Conservation (phyloP, 805 yeast genomes). For the Brettanomyces custersianus region DNA sequence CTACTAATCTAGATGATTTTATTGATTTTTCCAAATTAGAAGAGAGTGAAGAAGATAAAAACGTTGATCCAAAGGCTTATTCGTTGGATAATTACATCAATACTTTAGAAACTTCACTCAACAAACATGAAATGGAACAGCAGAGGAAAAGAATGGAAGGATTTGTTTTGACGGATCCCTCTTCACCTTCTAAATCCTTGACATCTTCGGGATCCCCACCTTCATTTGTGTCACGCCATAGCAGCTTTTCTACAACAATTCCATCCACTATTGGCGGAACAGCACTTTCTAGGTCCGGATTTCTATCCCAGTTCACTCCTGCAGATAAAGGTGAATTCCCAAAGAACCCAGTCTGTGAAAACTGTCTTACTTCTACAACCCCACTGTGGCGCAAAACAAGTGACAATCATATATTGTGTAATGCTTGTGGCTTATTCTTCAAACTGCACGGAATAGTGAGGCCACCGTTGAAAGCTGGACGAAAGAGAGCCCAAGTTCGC, state of each 20-base stretch:
- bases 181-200: constrained; percentile 10
- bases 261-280: constrained; percentile 5
- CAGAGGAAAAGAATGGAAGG: neutral
- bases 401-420: constrained; percentile 76
- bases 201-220: constrained; percentile 2
- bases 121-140: constrained; percentile 17
- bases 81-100: constrained; percentile 21
- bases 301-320: constrained; percentile 5
- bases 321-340: constrained; percentile 1
- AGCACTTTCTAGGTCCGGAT: constrained; percentile 4
- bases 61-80: constrained; percentile 8
- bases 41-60: neutral
- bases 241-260: constrained; percentile 1
- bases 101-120: constrained; percentile 25
- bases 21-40: no score
- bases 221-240: neutral
- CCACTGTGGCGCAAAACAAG: constrained; percentile 88
- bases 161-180: constrained; percentile 4
- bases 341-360: constrained; percentile 51
- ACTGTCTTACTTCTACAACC: constrained; percentile 86
- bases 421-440: constrained; percentile 86
- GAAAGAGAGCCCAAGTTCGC: no score
- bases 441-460: constrained; percentile 70
- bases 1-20: no score
- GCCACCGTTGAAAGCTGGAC: constrained; percentile 14